phyloP scores from a whole-genome alignment of 179 eudicot genomes.

The Dionaea muscipula region DNA sequence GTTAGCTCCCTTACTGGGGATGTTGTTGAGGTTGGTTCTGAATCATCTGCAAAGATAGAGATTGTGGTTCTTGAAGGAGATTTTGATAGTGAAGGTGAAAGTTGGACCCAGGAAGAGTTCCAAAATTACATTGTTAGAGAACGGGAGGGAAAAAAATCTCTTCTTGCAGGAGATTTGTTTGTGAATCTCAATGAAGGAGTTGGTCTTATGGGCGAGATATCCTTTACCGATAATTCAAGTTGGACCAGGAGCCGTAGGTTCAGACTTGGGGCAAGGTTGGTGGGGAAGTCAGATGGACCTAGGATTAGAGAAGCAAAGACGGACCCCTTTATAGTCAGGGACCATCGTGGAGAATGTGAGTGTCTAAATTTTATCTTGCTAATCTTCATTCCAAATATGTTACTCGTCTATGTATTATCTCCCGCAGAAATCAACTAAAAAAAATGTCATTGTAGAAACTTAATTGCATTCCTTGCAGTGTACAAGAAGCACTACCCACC shows the following conservation, averaged over 20 bases:
- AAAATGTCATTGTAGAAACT: neutral
- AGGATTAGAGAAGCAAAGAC: conserved; percentile 76
- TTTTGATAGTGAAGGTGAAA: conserved; percentile 53
- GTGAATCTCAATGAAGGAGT: conserved; percentile 49
- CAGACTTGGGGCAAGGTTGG: conserved; percentile 67
- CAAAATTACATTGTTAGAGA: conserved; percentile 58
- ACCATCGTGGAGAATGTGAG: conserved; percentile 92
- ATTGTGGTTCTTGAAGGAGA: conserved; percentile 81
- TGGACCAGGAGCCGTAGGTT: conserved; percentile 86
- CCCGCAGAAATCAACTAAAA: neutral
- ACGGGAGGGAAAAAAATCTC: conserved; percentile 76
- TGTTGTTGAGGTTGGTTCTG: conserved; percentile 36
- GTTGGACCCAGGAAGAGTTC: conserved; percentile 72
- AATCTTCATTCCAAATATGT: neutral
- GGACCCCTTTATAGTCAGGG: conserved; percentile 68
- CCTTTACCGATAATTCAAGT: conserved; percentile 72
- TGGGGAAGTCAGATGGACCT: conserved; percentile 40
- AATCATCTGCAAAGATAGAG: conserved; percentile 66
- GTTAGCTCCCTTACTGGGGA: conserved; percentile 35
- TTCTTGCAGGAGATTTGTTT: conserved; percentile 53
- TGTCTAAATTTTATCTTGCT: neutral
- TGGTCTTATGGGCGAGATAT: conserved; percentile 49
- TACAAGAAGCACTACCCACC: conserved; percentile 95
- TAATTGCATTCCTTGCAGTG: conserved; percentile 31
- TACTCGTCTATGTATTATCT: neutral